Evolutionary conservation across 2,329 filamentous ascomycete species (phyloP), one percentile per base, ranked within the genome.

Genomic region (Fusarium lateritium): DNA sequence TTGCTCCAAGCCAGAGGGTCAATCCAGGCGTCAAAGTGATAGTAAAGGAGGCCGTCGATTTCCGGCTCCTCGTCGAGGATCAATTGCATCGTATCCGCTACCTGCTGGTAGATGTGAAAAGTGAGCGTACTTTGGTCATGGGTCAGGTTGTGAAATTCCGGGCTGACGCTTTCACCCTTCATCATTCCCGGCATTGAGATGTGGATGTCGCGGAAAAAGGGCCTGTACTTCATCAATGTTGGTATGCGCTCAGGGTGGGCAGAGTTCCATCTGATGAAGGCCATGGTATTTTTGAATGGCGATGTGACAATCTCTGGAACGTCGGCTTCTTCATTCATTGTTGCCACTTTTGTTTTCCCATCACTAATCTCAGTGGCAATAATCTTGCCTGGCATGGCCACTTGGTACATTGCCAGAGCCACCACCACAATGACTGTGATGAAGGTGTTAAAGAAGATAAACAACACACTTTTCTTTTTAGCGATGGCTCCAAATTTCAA

Each of bases 221-320:
- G 49, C 2, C 43, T 31, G 24, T 52, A 52, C 24, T 52, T 52
- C 49, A 52, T 52, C 10, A 52, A 1, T 0, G 24, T 31, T 22
- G 49, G 36, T 1, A 43, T 43, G 36, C 49, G 49, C 11, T 52
- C 49, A 0, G 49, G 49, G 1, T 52, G 49, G 1, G 42, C 36
- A 4, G 49, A 52, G 10, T 52, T 52, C 49, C 49, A 52, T 52
- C 49, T 42, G 24, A 52, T 52, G 36, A 52, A 52, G 7, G 49
- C 49, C 36, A 52, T 42, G 14, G 49, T 42, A 2, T 52, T 52
- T 8, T 52, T 43, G 10, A 52, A 52, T 22, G 49, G 49, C 1
- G 49, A 52, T 14, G 49, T 42, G 36, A 52, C n/a, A 6, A 52
- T 22, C 10, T 52, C 26, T 4, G 49, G 36, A n/a, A 15, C 14